phyloP scores from a whole-genome alignment of 1,284 basidiomycete genomes.

The Ganoderma lucidum region DNA sequence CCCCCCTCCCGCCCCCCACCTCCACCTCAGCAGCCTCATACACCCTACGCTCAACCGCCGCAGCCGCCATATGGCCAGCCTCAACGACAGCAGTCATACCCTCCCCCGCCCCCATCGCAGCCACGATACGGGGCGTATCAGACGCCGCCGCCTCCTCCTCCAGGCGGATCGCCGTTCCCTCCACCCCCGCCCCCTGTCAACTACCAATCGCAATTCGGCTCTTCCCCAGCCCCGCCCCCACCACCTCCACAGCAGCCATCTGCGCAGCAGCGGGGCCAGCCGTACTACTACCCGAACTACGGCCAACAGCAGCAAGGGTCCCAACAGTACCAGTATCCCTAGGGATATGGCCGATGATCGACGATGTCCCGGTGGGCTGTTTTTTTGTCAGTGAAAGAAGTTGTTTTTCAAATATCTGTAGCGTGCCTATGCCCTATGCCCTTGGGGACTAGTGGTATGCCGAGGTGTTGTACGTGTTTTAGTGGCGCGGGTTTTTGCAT shows the following conservation, averaged over 20 bases:
- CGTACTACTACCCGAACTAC: constrained; percentile 29
- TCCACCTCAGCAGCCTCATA: constrained; percentile 36
- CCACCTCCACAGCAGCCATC: constrained; percentile 39
- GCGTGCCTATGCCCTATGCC: neutral
- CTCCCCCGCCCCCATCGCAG: constrained; percentile 43
- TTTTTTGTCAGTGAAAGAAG: neutral
- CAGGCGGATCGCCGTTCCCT: constrained; percentile 35
- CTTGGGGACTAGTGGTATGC: neutral
- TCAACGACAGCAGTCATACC: constrained; percentile 41
- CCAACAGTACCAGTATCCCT: constrained; percentile 36
- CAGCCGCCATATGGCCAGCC: constrained; percentile 32
- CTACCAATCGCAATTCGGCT: constrained; percentile 40
- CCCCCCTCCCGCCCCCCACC: constrained; percentile 44
- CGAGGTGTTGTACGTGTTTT: neutral
- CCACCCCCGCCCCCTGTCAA: constrained; percentile 46
- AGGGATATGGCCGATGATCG: constrained; percentile 32
- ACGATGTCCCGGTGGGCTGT: neutral
- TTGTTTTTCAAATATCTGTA: neutral
- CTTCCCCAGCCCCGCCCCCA: constrained; percentile 36
- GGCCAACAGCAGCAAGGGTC: constrained; percentile 40
- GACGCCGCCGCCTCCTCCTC: constrained; percentile 19
- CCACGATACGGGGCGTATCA: constrained; percentile 37
- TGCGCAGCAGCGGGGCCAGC: constrained; percentile 40
- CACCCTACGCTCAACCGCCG: constrained; percentile 31
- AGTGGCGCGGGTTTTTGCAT: no score